Conservation (phyloP, 2,329 filamentous ascomycete genomes). For the Cladobotryum mycophilum region DNA sequence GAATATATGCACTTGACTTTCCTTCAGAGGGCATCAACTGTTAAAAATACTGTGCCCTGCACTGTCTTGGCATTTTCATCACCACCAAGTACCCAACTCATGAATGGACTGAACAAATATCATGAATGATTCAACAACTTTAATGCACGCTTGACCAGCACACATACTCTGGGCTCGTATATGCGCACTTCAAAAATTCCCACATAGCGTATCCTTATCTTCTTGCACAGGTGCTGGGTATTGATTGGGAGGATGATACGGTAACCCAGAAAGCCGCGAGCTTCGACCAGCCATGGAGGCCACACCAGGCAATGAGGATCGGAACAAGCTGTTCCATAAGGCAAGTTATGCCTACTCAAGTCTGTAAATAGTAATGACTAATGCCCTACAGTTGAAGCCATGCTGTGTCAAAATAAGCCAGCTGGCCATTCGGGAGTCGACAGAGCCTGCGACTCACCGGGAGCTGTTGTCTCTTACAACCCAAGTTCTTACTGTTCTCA, state of each 20-base stretch:
- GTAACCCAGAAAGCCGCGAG: conserved; percentile 2
- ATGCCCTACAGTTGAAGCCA: conserved; percentile 51
- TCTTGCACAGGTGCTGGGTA: neutral
- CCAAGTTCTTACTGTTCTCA: conserved; percentile 41
- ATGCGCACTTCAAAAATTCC: no score
- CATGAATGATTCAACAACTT: no score
- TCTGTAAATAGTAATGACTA: neutral
- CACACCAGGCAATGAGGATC: conserved; percentile 12
- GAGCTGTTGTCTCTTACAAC: conserved; percentile 40
- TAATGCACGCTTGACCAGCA: no score
- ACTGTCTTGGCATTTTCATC: no score
- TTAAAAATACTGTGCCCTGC: no score
- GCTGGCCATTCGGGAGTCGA: conserved; percentile 43
- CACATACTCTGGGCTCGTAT: neutral
- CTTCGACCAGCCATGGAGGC: conserved; percentile 15
- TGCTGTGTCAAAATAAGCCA: conserved; percentile 55
- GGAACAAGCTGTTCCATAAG: conserved; percentile 33
- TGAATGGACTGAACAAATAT: no score
- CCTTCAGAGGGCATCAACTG: no score
- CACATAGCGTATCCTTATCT: no score
- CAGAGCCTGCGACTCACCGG: conserved; percentile 34
- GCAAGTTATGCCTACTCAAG: conserved; percentile 14
- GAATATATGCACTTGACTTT: no score
- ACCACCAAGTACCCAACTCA: no score
- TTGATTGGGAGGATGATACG: conserved; percentile 2